These are phyloP conservation scores for Cardamine resedifolia DNA, from an alignment of 345 rosid species.

Conservation along the genomic window DNA sequence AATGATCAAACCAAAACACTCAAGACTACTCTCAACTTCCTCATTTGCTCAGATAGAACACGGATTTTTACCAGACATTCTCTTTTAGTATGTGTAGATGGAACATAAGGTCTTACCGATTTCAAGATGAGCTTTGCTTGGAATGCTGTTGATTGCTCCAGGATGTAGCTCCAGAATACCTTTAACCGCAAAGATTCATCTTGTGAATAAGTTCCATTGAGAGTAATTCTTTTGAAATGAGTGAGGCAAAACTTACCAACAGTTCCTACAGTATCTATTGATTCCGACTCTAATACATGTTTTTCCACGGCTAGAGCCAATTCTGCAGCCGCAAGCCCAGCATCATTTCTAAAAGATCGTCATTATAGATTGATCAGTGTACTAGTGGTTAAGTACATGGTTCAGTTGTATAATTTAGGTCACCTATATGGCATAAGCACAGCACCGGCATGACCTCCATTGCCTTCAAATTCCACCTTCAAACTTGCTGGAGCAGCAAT, in stretches of 20 bases:
- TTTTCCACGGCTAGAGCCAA: constrained; percentile 87
- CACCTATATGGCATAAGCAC: constrained; percentile 92
- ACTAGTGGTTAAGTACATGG: not conserved
- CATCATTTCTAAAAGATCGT: constrained; percentile 65
- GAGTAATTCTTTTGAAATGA: constrained; percentile 5
- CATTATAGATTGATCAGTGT: constrained; percentile 3
- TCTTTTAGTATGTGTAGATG: constrained; percentile 3
- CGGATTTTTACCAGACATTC: not conserved
- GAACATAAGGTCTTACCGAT: constrained; percentile 53
- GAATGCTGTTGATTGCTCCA: constrained; percentile 96
- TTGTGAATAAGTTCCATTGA: not conserved
- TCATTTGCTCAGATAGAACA: not conserved
- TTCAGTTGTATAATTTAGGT: constrained; percentile 3
- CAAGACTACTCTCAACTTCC: not conserved
- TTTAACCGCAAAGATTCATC: constrained; percentile 19
- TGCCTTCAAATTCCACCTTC: constrained; percentile 87
- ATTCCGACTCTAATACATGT: constrained; percentile 81
- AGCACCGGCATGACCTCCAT: constrained; percentile 96
- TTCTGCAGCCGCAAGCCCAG: constrained; percentile 96
- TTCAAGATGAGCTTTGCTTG: constrained; percentile 90
- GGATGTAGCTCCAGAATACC: constrained; percentile 92
- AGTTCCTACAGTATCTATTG: constrained; percentile 92
- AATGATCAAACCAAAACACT: constrained; percentile 14
- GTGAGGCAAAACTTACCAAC: constrained; percentile 56
- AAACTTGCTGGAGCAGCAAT: constrained; percentile 98